Evolutionary conservation across 441 rosid genomes (phyloP).

Genomic region (Brassica balearica): DNA sequence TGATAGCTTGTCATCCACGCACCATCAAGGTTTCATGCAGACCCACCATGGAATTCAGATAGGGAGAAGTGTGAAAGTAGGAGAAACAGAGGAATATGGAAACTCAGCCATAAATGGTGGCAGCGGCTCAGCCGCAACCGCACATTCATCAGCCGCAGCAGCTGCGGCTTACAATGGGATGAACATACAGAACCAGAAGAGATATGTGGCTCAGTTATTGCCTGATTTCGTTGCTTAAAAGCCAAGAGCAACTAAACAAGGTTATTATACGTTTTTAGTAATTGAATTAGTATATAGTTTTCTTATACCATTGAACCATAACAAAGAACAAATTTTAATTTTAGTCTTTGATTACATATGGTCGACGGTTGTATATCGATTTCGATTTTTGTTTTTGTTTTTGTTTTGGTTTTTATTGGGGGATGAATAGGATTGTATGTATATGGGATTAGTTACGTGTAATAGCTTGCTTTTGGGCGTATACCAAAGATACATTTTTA

Average conservation of each 20-base stretch:
- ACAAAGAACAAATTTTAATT: conserved; percentile 41
- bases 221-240: conserved; percentile 88
- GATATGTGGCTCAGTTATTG: conserved; percentile 86
- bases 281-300: conserved; percentile 68
- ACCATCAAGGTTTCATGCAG: conserved; percentile 72
- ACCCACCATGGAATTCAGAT: conserved; percentile 70
- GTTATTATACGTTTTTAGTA: conserved; percentile 49
- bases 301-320: conserved; percentile 61
- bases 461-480: conserved; percentile 41
- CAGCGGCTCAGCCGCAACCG: conserved; percentile 47
- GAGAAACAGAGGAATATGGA: conserved; percentile 71
- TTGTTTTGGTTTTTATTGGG: conserved; percentile 41
- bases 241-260: conserved; percentile 17
- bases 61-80: conserved; percentile 78
- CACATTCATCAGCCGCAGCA: conserved; percentile 67
- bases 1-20: conserved; percentile 76
- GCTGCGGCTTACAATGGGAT: conserved; percentile 60
- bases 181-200: conserved; percentile 79
- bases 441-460: conserved; percentile 41
- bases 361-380: conserved; percentile 80
- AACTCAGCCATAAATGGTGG: conserved; percentile 47
- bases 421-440: conserved; percentile 58
- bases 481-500: conserved; percentile 32
- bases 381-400: conserved; percentile 59
- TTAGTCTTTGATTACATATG: conserved; percentile 64